Evolutionary conservation across 2,329 filamentous ascomycete genomes (phyloP), one percentile per base, ranked within the genome.

Genomic region (Esteya vermicola): DNA sequence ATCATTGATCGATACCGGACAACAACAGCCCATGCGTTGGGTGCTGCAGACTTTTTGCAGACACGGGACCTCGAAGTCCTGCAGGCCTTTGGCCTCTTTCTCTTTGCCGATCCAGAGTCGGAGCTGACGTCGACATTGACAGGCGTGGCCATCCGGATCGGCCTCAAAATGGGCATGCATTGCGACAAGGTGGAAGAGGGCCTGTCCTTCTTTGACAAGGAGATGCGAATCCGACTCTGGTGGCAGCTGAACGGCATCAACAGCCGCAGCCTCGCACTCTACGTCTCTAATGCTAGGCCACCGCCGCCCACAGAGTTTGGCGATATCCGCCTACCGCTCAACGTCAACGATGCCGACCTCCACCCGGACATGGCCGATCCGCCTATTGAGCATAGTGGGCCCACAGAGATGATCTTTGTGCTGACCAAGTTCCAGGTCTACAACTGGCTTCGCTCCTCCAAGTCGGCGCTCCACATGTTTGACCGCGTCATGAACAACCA

Each of bases 311-410:
- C 41, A 31, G 10, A 34, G 26, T 9, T 45, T 13, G 4, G 38
- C 2, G 64, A 71, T 22, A 67, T 69, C 1, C 63, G 67, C 33
- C 60, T 72, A 52, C 72, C 72, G 1, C 58, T 70, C 3, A 77
- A 78, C 42, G 54, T 75, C 38, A 68, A 76, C 43, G 74, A 78
- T 44, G 51, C 50, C 13, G 69, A 73, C 33, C 51, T 77, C 1
- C 53, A 57, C 4, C 68, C 70, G 0, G 56, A 58, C 9, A 70
- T 70, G 62, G 58, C 53, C 6, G 59, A 64, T 0, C 61, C 68
- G 2, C 70, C 70, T 0, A 48, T 59, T 1, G 61, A 69, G 12
- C 60, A 67, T 3, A 47, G 53, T 3, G 67, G 67, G 14, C 75
- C 71, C 52, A 77, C 75, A 0, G 65, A 71, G 23, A 74, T 76